Base-by-base conservation (phyloP, 2,329 filamentous ascomycete species). In the Stachybotrys chlorohalonatus region DNA sequence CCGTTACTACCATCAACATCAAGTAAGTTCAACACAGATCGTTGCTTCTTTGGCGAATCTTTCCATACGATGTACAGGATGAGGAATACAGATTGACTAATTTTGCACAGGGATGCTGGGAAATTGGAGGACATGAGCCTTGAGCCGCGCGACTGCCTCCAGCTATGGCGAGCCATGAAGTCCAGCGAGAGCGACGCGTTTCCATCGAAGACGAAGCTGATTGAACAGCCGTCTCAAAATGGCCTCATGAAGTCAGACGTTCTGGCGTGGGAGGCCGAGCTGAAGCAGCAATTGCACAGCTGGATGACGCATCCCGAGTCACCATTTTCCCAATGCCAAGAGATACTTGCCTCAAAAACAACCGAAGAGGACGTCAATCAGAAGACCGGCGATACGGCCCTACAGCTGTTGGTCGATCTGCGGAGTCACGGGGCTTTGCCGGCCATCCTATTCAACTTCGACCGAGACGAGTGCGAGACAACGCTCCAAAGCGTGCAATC, bases 371-470 rank as follows among this genome's bases (percentile, higher is more conserved):
- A 52, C 9, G 11, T 11, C 16, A 17, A 42, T 2, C 13, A 24
- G 13, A 45, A 42, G 17, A 36, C 32, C 9, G 16, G 13, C 24
- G 6, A n/a, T 16, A 47, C 54, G 3, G 48, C 52, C 31, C 71
- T 87, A 16, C 77, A 82, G 1, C 69, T 89, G 32, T 71, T 87
- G 0, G 75, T 72, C 15, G 77, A 83, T 36, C 73, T 91, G 1
- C 79, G 89, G 51, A 72, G 75, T 15, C 80, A 83, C 54, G 79
- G 82, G 54, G 86, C 85, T 0, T 74, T 93, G 1, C 89, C 88
- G 0, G 87, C 85, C 0, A 83, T 93, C 11, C 67, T 91, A 1
- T 93, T 93, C 74, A 89, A 89, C 64, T 93, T 89, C 60, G 85
- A 91, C 59, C 82, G 87, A 51, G 67, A 68, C 1, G 68, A 73